Conservation (phyloP, 768 basidiomycete species). For the Russula olivacea region DNA sequence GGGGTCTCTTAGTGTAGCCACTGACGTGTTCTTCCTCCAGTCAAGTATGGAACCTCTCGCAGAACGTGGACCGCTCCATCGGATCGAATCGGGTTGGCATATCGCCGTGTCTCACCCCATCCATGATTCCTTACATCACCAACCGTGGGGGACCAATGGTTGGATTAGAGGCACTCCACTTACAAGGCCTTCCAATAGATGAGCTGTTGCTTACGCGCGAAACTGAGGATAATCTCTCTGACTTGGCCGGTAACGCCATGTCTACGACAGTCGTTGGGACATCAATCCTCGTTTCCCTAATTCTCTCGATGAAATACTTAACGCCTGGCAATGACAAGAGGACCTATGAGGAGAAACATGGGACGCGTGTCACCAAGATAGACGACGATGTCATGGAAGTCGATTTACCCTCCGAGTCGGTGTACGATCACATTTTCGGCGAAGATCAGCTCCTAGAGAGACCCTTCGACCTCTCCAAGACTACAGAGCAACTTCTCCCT, state of each 20-base stretch:
- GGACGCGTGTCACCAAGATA: conserved; percentile 30
- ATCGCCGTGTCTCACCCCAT: conserved; percentile 88
- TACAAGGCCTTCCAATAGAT: conserved; percentile 93
- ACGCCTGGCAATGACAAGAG: conserved; percentile 57
- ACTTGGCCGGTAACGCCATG: conserved; percentile 97
- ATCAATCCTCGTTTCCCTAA: conserved; percentile 77
- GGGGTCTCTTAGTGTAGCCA: not conserved
- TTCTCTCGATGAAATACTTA: conserved; percentile 59
- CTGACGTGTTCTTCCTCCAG: conserved; percentile 35
- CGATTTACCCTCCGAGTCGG: conserved; percentile 33
- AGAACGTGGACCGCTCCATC: conserved; percentile 91
- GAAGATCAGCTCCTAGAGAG: conserved; percentile 58
- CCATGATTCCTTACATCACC: conserved; percentile 95
- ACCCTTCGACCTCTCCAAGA: conserved; percentile 64
- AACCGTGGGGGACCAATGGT: conserved; percentile 96
- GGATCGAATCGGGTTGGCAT: conserved; percentile 78
- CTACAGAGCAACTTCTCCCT: conserved; percentile 39
- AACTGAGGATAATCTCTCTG: conserved; percentile 87
- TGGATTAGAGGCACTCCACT: conserved; percentile 84
- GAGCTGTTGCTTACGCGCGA: conserved; percentile 89
- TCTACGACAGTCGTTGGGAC: conserved; percentile 94
- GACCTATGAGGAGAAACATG: conserved; percentile 63
- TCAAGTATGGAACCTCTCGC: conserved; percentile 92
- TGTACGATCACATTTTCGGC: conserved; percentile 59
- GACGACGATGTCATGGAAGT: conserved; percentile 45